Conservation (phyloP, 208 protist species). For the Herpetomonas samuelpessoai region DNA sequence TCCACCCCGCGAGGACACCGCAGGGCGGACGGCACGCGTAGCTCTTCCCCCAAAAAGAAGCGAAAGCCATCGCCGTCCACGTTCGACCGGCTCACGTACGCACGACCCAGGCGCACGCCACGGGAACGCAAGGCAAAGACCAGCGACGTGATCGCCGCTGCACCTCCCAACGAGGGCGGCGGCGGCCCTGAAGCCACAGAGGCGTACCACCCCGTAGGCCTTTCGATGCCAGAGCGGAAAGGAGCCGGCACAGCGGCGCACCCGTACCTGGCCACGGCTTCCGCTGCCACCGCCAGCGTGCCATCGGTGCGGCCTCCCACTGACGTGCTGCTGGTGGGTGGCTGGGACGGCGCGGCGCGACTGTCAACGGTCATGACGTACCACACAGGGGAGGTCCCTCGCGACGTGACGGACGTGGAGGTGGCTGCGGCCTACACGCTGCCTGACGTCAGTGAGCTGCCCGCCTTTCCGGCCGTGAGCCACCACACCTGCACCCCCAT, state of each 20-base stretch:
- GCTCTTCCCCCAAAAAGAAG: not conserved
- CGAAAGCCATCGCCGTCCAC: not conserved
- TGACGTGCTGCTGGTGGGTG: constrained; percentile 44
- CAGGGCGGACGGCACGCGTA: not conserved
- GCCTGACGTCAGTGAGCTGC: not conserved
- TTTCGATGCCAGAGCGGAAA: not conserved
- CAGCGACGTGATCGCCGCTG: not conserved
- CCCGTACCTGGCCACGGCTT: not conserved
- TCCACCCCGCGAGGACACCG: no score
- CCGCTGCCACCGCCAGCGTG: constrained; percentile 5
- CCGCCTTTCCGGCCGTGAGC: constrained; percentile 17
- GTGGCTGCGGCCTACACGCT: not conserved
- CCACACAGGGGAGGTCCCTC: constrained; percentile 18
- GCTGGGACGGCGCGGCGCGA: constrained; percentile 44
- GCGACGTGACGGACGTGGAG: constrained; percentile 7
- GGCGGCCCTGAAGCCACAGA: not conserved
- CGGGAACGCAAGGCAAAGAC: not conserved
- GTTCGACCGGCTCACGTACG: not conserved
- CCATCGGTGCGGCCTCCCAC: constrained; percentile 14
- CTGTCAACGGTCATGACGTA: constrained; percentile 21
- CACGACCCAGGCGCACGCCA: not conserved
- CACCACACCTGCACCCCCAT: constrained; percentile 41
- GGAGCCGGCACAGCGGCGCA: not conserved
- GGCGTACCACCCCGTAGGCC: not conserved
- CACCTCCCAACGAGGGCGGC: not conserved